phyloP scores from a whole-genome alignment of 1,284 basidiomycete genomes.

The Apiotrichum sp. region DNA sequence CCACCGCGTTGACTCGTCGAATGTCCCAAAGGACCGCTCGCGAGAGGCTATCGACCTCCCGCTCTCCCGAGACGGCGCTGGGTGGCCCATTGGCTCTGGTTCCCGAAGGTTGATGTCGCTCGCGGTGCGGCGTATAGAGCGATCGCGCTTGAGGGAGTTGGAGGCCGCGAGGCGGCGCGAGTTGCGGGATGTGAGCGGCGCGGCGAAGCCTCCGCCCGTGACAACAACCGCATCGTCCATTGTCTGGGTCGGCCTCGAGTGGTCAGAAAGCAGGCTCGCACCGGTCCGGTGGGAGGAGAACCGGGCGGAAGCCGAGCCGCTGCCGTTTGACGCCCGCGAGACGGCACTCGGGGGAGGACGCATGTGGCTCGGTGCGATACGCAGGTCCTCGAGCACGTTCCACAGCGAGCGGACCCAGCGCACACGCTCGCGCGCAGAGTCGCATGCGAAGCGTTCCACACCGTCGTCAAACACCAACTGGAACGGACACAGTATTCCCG shows the following conservation, averaged over 20 bases:
- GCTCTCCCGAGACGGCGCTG: constrained; percentile 16
- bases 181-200: constrained; percentile 33
- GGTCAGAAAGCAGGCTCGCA: neutral
- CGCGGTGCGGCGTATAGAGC: constrained; percentile 39
- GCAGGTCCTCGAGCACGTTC: constrained; percentile 51
- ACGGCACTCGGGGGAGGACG: constrained; percentile 18
- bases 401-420: constrained; percentile 82
- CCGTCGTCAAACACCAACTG: constrained; percentile 80
- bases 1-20: neutral
- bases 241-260: constrained; percentile 5
- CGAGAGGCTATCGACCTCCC: constrained; percentile 22
- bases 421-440: constrained; percentile 72
- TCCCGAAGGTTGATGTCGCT: constrained; percentile 39
- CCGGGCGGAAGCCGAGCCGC: constrained; percentile 37
- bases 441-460: constrained; percentile 72
- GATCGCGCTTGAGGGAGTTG: constrained; percentile 19
- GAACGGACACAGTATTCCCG: constrained; percentile 74
- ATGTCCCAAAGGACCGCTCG: constrained; percentile 33
- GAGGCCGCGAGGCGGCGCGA: constrained; percentile 36
- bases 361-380: constrained; percentile 7
- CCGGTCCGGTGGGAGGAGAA: constrained; percentile 9
- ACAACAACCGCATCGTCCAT: constrained; percentile 41
- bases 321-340: constrained; percentile 18
- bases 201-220: constrained; percentile 36
- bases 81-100: constrained; percentile 5